phyloP scores from a whole-genome alignment of 345 rosid genomes.

The Citrus mangshanensis region DNA sequence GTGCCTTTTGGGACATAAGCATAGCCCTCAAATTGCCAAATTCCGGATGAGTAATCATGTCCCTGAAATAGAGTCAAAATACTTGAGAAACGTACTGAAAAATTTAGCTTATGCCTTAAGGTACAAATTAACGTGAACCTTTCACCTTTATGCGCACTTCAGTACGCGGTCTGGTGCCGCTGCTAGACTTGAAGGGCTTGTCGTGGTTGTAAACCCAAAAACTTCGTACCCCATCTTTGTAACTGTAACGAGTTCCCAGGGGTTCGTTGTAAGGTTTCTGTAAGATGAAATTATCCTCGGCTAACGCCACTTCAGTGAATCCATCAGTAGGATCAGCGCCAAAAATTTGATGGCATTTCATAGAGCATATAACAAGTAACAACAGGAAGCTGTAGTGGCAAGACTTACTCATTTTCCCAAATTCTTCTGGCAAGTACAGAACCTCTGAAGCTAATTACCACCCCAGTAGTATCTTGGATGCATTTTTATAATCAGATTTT shows the following conservation, averaged over 20 bases:
- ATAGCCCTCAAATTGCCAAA: slow-evolving; percentile 43
- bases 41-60: slow-evolving; percentile 31
- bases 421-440: neutral
- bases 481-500: slow-evolving; percentile 15
- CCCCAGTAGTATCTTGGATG: neutral
- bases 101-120: neutral
- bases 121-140: too few species aligned
- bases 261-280: slow-evolving; percentile 36
- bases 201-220: slow-evolving; percentile 37
- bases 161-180: slow-evolving; percentile 32
- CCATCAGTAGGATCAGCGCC: slow-evolving; percentile 35
- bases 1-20: slow-evolving; percentile 41
- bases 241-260: slow-evolving; percentile 25
- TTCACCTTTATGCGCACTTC: slow-evolving; percentile 27
- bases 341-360: neutral
- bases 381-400: neutral
- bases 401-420: neutral
- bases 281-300: slow-evolving; percentile 21
- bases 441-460: slow-evolving; percentile 3
- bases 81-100: too few species aligned
- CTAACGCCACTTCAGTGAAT: slow-evolving; percentile 22
- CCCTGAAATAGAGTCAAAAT: slow-evolving; percentile 21
- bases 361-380: neutral
- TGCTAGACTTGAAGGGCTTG: slow-evolving; percentile 30
- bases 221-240: slow-evolving; percentile 22